Conservation (phyloP, 257 asterid species). For the Primulina eburnea region DNA sequence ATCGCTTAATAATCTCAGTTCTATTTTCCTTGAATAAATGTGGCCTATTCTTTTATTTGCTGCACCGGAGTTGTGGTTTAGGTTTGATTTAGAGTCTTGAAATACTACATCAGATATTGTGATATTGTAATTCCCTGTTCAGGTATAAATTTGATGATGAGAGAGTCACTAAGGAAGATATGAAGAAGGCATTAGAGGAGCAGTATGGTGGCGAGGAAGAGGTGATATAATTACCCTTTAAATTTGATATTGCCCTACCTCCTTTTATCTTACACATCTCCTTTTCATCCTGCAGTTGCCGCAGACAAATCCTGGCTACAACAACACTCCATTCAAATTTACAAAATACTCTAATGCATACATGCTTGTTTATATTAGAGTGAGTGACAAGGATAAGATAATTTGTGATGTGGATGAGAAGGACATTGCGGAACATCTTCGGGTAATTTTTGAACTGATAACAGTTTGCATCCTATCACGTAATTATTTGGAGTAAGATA, state of each 20-base stretch:
- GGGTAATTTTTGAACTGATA: constrained; percentile 34
- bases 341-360: constrained; percentile 69
- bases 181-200: constrained; percentile 59
- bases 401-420: constrained; percentile 68
- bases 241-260: constrained; percentile 15
- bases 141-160: constrained; percentile 78
- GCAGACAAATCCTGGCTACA: constrained; percentile 66
- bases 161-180: constrained; percentile 62
- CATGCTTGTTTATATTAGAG: constrained; percentile 69
- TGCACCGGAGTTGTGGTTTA: constrained; percentile 11
- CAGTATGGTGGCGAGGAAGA: constrained; percentile 77
- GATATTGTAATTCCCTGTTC: constrained; percentile 19
- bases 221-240: constrained; percentile 30
- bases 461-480: neutral
- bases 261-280: constrained; percentile 17
- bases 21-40: constrained; percentile 2
- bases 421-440: constrained; percentile 65
- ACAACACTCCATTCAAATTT: constrained; percentile 58
- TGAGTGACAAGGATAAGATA: constrained; percentile 67
- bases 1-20: neutral
- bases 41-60: constrained; percentile 13
- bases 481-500: neutral
- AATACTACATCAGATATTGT: constrained; percentile 2
- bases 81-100: constrained; percentile 15
- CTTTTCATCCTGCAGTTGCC: constrained; percentile 43